A percentile compares a stretch with the other conserved stretches of the same genome.
Conservation (phyloP, 2,329 filamentous ascomycete genomes). For the Diaporthe australafricana region DNA sequence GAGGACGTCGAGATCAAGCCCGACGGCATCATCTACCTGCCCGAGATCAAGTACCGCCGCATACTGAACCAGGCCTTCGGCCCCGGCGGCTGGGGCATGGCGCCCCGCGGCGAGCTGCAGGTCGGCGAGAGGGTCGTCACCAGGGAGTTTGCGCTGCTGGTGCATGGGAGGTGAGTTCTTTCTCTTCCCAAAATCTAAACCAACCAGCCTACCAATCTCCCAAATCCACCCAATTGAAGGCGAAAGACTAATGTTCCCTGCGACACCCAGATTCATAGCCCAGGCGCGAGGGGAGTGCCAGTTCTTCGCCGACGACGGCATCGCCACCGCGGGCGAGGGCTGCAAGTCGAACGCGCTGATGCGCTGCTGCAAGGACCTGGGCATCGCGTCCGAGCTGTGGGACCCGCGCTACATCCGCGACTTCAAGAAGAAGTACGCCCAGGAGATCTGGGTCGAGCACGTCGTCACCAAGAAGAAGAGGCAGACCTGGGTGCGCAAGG, state of each 20-base stretch:
- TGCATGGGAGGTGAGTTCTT: slow-evolving; percentile 80
- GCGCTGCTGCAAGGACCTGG: slow-evolving; percentile 98
- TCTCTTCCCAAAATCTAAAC: too few relatives aligned
- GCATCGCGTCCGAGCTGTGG: slow-evolving; percentile 95
- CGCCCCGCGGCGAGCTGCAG: slow-evolving; percentile 85
- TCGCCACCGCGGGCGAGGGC: slow-evolving; percentile 94
- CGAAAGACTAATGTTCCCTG: too few relatives aligned
- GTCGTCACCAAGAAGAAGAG: slow-evolving; percentile 86
- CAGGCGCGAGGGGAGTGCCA: slow-evolving; percentile 94
- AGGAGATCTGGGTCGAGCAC: slow-evolving; percentile 93
- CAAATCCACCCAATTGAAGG: too few relatives aligned
- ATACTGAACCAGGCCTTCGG: slow-evolving; percentile 93
- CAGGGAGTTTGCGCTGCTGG: slow-evolving; percentile 92
- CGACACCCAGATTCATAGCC: slow-evolving; percentile 80
- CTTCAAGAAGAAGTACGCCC: slow-evolving; percentile 80
- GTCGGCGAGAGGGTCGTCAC: slow-evolving; percentile 86
- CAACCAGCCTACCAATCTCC: not conserved
- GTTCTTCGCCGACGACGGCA: slow-evolving; percentile 87
- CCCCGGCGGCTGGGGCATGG: slow-evolving; percentile 94
- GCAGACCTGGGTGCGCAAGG: slow-evolving; percentile 88
- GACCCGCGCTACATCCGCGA: slow-evolving; percentile 90
- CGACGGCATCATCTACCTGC: slow-evolving; percentile 94
- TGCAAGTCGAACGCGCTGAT: slow-evolving; percentile 98
- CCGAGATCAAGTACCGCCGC: slow-evolving; percentile 96
- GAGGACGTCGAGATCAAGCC: slow-evolving; percentile 96